Evolutionary conservation across 2,329 filamentous ascomycete species (phyloP), one percentile per base, ranked within the genome.

Genomic region (Elsinoe perseae): DNA sequence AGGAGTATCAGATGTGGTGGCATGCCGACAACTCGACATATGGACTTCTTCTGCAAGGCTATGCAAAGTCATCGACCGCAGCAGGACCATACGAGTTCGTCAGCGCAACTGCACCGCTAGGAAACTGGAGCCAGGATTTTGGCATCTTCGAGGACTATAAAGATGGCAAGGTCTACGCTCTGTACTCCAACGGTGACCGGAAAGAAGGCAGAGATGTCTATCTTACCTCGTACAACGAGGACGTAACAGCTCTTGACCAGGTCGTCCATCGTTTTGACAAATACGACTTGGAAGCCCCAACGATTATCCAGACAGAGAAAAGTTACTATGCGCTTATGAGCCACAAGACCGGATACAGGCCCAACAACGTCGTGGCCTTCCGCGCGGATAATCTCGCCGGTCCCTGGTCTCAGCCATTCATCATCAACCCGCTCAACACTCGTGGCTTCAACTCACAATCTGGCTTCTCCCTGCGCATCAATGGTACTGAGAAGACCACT

Each of bases 41-140:
- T 58, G 77, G 78, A 7, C 72, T 75, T 61, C 72, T 82, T 0
- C 72, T 82, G 0, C 80, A 83, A 66, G 80, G 80, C 0, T 69
- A 81, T 30, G 80, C 80, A 2, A 75, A 75, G 1, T 73, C 79
- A 0, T 74, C 79, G 56, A 75, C 72, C 25, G 76, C 80, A 56
- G 71, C 70, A 0, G 80, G 80, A 0, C 80, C 80, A 0, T 82
- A 82, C 64, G 72, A 63, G 1, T 82, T 81, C 57, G 70, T 80
- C 12, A 72, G 77, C 38, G 80, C 78, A 1, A 77, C 74, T 0
- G 69, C 75, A 0, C 80, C 80, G 0, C 73, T 83, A 0, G 80
- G 80, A 1, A 83, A 83, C 64, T 83, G 80, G 80, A 81, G 78
- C 0, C 80, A 83, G 60, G 80, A 83, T 56, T 83, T 81, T 44